A percentile compares a stretch with the other conserved stretches of the same genome.
phyloP scores from a whole-genome alignment of 805 yeast species.

The Spathaspora gorwiae region DNA sequence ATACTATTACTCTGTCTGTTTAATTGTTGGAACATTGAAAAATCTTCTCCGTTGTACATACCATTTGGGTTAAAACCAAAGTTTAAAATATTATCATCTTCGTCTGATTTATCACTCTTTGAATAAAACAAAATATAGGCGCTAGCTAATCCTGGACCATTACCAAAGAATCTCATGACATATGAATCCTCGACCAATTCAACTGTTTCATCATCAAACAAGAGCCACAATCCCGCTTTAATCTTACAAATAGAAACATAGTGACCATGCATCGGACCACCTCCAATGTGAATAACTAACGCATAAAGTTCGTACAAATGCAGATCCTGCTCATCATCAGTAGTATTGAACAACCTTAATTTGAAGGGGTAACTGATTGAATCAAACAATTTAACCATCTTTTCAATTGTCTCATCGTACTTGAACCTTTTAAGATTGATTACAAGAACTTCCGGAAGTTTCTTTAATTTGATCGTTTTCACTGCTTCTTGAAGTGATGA shows the following conservation, averaged over 20 bases:
- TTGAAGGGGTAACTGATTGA: slow-evolving; percentile 75
- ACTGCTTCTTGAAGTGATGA: slow-evolving; percentile 91
- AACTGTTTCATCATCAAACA: slow-evolving; percentile 94
- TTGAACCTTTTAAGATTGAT: slow-evolving; percentile 89
- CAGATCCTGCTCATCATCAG: slow-evolving; percentile 44
- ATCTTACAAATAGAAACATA: slow-evolving; percentile 85
- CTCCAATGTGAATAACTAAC: slow-evolving; percentile 91
- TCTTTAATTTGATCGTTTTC: slow-evolving; percentile 75
- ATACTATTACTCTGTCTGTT: slow-evolving; percentile 6
- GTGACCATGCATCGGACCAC: slow-evolving; percentile 97
- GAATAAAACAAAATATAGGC: slow-evolving; percentile 87
- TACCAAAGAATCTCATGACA: slow-evolving; percentile 84
- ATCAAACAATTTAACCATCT: slow-evolving; percentile 82
- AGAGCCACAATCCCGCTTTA: slow-evolving; percentile 75
- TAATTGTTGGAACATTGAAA: slow-evolving; percentile 13
- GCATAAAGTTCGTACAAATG: slow-evolving; percentile 73
- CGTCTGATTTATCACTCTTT: slow-evolving; percentile 26
- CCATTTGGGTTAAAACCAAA: slow-evolving; percentile 31
- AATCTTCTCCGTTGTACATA: slow-evolving; percentile 32
- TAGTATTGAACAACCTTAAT: slow-evolving; percentile 65
- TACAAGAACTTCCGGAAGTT: slow-evolving; percentile 72
- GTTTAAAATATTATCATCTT: slow-evolving; percentile 21
- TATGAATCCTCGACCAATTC: slow-evolving; percentile 80
- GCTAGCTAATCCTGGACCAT: slow-evolving; percentile 80
- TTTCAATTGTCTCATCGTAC: slow-evolving; percentile 75